Conservation (phyloP, 2,329 filamentous ascomycete genomes). For the Phyllosticta paracitricarpa region DNA sequence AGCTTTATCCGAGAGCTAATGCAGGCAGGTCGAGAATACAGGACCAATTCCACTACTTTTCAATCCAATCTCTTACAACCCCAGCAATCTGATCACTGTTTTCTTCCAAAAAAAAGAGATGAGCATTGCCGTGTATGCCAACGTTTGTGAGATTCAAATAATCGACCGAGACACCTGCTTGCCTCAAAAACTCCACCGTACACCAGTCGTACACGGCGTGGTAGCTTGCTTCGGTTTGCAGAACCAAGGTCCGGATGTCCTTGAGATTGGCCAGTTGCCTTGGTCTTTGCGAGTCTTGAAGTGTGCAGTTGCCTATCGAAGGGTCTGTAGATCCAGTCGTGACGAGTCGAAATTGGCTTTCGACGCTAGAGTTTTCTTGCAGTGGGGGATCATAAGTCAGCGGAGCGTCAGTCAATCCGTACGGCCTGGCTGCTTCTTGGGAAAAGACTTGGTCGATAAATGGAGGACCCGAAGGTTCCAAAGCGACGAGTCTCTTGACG, state of each 20-base stretch:
- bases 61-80: background rate
- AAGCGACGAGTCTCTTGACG: conserved; percentile 39
- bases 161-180: conserved; percentile 1
- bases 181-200: conserved; percentile 3
- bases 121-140: background rate
- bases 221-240: conserved; percentile 6
- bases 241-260: background rate
- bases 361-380: background rate
- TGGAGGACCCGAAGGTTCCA: conserved; percentile 9
- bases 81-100: conserved; percentile 2
- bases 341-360: background rate
- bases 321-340: background rate
- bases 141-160: background rate
- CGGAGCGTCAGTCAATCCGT: conserved; percentile 7
- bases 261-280: conserved; percentile 2
- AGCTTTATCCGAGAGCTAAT: no score
- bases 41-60: background rate
- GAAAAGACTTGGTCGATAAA: conserved; percentile 9
- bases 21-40: no score
- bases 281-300: background rate
- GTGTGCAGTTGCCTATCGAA: background rate
- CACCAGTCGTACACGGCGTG: conserved; percentile 8
- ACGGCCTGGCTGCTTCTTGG: background rate
- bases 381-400: conserved; percentile 1
- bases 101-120: background rate